Conservation (phyloP, 2,329 filamentous ascomycete genomes). For the Colletotrichum lini region DNA sequence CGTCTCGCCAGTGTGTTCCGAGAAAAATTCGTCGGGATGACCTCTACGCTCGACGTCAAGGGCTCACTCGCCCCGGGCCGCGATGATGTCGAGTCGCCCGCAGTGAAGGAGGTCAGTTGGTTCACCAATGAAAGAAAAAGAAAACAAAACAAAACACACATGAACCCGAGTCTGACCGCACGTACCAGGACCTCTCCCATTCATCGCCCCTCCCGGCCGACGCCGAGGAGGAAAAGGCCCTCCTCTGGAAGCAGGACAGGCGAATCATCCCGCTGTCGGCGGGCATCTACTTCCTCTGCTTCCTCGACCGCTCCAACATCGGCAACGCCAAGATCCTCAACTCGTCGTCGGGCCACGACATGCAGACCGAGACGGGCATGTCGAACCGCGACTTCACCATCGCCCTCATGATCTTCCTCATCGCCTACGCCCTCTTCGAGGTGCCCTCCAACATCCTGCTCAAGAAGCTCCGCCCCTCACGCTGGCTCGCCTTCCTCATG, state of each 20-base stretch:
- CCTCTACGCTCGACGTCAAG: neutral
- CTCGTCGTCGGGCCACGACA: slow-evolving; percentile 70
- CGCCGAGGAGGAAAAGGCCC: slow-evolving; percentile 51
- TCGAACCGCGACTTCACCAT: slow-evolving; percentile 72
- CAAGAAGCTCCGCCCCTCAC: slow-evolving; percentile 52
- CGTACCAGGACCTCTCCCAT: neutral
- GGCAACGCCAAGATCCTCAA: slow-evolving; percentile 79
- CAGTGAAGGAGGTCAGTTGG: slow-evolving; percentile 9
- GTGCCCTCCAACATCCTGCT: slow-evolving; percentile 56
- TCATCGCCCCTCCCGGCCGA: neutral
- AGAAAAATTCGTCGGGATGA: neutral
- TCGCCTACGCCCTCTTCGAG: slow-evolving; percentile 58
- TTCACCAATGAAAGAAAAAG: too few species aligned
- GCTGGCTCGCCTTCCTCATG: slow-evolving; percentile 56
- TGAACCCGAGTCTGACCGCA: neutral
- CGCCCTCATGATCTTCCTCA: slow-evolving; percentile 72
- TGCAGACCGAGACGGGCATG: slow-evolving; percentile 74
- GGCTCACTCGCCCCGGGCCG: neutral
- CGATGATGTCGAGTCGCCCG: slow-evolving; percentile 20
- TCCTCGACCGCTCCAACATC: slow-evolving; percentile 78
- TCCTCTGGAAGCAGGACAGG: slow-evolving; percentile 72
- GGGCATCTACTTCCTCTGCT: slow-evolving; percentile 76
- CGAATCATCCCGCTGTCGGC: slow-evolving; percentile 76
- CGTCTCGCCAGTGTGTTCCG: too few species aligned
- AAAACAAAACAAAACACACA: rapidly evolving